Evolutionary conservation across 495 filamentous ascomycete species (phyloP).

Genomic region (Aspergillus panamensis): DNA sequence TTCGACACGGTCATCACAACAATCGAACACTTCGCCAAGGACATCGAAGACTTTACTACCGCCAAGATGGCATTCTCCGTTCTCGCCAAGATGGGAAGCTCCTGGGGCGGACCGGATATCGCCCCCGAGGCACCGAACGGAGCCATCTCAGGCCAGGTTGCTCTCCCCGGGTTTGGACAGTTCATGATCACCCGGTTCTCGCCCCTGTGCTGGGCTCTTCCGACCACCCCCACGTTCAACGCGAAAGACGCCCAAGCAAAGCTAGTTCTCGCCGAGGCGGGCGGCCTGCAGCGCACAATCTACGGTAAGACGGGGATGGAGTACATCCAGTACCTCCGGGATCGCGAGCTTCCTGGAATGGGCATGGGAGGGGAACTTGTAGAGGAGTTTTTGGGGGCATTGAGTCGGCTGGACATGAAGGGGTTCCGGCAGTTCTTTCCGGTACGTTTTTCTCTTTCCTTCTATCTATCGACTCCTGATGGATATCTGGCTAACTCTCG

Average conservation of each 20-base stretch:
- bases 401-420: constrained; percentile 50
- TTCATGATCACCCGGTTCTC: constrained; percentile 90
- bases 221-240: constrained; percentile 70
- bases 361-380: constrained; percentile 50
- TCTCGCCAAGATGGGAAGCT: constrained; percentile 68
- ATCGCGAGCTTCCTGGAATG: constrained; percentile 50
- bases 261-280: constrained; percentile 80
- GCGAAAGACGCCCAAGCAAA: constrained; percentile 80
- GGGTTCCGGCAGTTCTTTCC: constrained; percentile 56
- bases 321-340: constrained; percentile 55
- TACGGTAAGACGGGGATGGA: constrained; percentile 75
- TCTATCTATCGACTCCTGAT: background rate
- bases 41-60: constrained; percentile 68
- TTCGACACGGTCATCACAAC: constrained; percentile 84
- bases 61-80: constrained; percentile 83
- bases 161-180: constrained; percentile 84
- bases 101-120: constrained; percentile 82
- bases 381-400: constrained; percentile 52
- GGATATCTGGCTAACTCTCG: background rate
- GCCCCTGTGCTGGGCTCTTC: constrained; percentile 79
- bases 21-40: constrained; percentile 77
- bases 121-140: constrained; percentile 49
- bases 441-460: constrained; percentile 27
- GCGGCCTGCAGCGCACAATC: constrained; percentile 77
- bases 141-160: constrained; percentile 38